Conservation (phyloP, 1,284 basidiomycete genomes). For the Cryptococcus wingfieldii region DNA sequence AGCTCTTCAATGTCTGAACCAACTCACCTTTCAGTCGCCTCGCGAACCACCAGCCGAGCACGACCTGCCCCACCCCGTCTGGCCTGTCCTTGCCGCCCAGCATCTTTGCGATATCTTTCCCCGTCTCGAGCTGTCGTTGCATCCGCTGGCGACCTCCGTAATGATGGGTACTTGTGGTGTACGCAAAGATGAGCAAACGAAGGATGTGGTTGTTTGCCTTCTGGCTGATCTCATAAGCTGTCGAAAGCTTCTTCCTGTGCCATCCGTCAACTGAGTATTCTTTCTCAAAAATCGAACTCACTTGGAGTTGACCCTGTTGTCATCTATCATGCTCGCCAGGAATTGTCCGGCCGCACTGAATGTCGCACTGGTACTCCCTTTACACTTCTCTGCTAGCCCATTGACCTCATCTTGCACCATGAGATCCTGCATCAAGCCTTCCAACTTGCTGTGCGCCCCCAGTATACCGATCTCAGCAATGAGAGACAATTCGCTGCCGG, state of each 20-base stretch:
- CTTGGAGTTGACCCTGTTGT: constrained; percentile 35
- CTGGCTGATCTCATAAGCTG: constrained; percentile 28
- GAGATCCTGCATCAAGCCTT: constrained; percentile 1
- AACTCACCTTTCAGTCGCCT: constrained; percentile 31
- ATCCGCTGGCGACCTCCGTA: constrained; percentile 31
- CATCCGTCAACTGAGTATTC: not conserved
- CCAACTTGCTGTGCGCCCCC: constrained; percentile 18
- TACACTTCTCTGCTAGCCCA: constrained; percentile 27
- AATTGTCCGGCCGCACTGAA: constrained; percentile 31
- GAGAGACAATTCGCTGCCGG: constrained; percentile 36
- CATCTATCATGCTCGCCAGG: constrained; percentile 31
- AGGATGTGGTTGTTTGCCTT: constrained; percentile 32
- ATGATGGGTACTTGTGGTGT: constrained; percentile 36
- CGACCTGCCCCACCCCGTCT: constrained; percentile 36
- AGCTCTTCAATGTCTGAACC: not conserved
- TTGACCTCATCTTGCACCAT: constrained; percentile 9
- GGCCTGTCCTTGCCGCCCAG: constrained; percentile 36
- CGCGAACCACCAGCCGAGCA: constrained; percentile 37
- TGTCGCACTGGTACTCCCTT: constrained; percentile 28
- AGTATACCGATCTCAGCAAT: constrained; percentile 31
- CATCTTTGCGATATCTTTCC: constrained; percentile 24
- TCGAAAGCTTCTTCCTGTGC: constrained; percentile 31
- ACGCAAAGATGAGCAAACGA: constrained; percentile 38
- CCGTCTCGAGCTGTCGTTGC: constrained; percentile 36
- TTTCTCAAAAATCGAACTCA: constrained; percentile 17